phyloP scores from a whole-genome alignment of 2,329 filamentous ascomycete genomes.

The Botryotinia convoluta region DNA sequence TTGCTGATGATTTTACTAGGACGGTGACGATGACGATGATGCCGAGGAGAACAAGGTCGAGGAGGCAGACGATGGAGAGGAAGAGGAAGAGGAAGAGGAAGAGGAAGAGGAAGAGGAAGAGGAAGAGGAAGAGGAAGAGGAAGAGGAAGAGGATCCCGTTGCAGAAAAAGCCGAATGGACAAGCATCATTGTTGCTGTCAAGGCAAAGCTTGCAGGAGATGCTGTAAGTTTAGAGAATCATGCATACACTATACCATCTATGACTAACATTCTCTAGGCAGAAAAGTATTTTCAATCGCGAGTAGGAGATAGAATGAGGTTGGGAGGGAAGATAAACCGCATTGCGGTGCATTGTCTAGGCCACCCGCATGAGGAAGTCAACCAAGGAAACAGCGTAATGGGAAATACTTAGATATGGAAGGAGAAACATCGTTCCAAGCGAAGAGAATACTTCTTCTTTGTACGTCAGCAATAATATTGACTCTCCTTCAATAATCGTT shows the following conservation, averaged over 20 bases:
- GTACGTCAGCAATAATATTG: not conserved
- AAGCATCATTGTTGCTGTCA: not conserved
- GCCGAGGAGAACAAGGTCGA: too few relatives aligned
- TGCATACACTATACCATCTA: not conserved
- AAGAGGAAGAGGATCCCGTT: not conserved
- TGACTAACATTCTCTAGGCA: not conserved
- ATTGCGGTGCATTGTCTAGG: not conserved
- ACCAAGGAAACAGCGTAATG: not conserved
- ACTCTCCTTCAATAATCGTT: not conserved
- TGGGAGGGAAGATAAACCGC: not conserved
- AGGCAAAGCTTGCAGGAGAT: not conserved
- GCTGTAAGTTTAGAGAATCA: not conserved
- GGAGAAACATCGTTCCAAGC: not conserved
- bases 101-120: too few relatives aligned
- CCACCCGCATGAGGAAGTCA: not conserved
- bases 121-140: too few relatives aligned
- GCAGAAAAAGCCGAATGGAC: not conserved
- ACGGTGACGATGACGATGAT: not conserved
- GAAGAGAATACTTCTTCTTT: not conserved
- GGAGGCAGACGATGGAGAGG: too few relatives aligned
- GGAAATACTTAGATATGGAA: not conserved
- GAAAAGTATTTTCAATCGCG: not conserved
- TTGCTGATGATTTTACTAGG: not conserved
- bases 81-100: too few relatives aligned
- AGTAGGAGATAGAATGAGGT: not conserved